Evolutionary conservation across 129 eudicot species (phyloP).

Genomic region (Tagetes patula): DNA sequence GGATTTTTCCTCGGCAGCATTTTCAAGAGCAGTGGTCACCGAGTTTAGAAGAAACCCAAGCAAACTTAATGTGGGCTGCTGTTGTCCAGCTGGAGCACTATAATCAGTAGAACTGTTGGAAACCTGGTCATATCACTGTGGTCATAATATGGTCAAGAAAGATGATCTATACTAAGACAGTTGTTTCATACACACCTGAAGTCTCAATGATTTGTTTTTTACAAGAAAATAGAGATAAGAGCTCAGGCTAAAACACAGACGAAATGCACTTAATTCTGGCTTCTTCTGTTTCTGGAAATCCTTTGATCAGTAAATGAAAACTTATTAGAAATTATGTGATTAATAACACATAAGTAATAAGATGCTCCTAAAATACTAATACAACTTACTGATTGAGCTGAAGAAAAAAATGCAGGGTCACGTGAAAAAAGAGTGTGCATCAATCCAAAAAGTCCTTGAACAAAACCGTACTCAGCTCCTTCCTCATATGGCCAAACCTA

Average conservation of each 20-base stretch:
- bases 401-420: slow-evolving; percentile 50
- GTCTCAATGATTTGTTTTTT: slow-evolving; percentile 69
- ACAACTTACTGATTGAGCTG: slow-evolving; percentile 43
- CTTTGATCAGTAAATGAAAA: neutral
- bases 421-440: slow-evolving; percentile 73
- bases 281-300: slow-evolving; percentile 57
- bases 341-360: neutral
- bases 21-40: slow-evolving; percentile 76
- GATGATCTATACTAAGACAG: neutral
- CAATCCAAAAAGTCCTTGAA: slow-evolving; percentile 86
- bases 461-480: slow-evolving; percentile 74
- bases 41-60: slow-evolving; percentile 63
- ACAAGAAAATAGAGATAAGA: slow-evolving; percentile 90
- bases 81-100: slow-evolving; percentile 49
- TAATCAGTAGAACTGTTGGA: slow-evolving; percentile 46
- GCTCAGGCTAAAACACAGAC: slow-evolving; percentile 83
- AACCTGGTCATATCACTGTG: slow-evolving; percentile 44
- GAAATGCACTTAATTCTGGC: slow-evolving; percentile 59
- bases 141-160: slow-evolving; percentile 12
- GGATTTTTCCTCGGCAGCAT: slow-evolving; percentile 80
- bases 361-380: neutral
- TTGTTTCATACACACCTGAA: slow-evolving; percentile 50
- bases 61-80: slow-evolving; percentile 76
- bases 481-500: slow-evolving; percentile 99
- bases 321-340: neutral